A percentile compares a stretch with the other conserved stretches of the same genome.
phyloP scores from a whole-genome alignment of 2,329 filamentous ascomycete genomes.

The Xylariales sp. region DNA sequence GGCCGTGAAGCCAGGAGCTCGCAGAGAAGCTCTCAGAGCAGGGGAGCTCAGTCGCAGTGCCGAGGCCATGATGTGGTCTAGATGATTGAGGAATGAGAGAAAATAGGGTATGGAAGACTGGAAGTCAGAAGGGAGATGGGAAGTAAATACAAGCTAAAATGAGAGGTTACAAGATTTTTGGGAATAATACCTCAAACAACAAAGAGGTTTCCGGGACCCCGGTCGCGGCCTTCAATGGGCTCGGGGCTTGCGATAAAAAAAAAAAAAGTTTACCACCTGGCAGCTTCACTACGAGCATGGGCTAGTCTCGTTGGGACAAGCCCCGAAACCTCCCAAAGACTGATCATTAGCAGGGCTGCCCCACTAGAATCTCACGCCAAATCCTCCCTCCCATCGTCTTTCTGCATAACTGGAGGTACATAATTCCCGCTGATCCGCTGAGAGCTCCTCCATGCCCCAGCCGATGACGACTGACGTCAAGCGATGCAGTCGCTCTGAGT shows the following conservation, averaged over 20 bases:
- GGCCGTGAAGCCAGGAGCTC: constrained; percentile 62
- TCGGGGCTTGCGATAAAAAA: too few species aligned
- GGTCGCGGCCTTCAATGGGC: too few species aligned
- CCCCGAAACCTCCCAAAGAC: too few species aligned
- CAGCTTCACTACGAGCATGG: constrained; percentile 4
- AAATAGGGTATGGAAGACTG: constrained; percentile 3
- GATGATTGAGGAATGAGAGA: constrained; percentile 3
- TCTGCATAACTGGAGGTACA: too few species aligned
- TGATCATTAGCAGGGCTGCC: too few species aligned
- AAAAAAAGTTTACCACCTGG: constrained; percentile 4
- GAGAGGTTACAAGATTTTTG: constrained; percentile 4
- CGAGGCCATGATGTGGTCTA: constrained; percentile 66
- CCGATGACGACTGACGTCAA: too few species aligned
- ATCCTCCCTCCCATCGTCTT: too few species aligned
- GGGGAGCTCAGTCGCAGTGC: constrained; percentile 76
- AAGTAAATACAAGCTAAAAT: constrained; percentile 7
- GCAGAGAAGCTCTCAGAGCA: constrained; percentile 73
- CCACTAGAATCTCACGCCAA: too few species aligned
- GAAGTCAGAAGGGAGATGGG: constrained; percentile 15
- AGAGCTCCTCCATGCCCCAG: too few species aligned
- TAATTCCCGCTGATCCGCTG: too few species aligned
- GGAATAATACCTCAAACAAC: constrained; percentile 4
- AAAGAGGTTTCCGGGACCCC: too few species aligned
- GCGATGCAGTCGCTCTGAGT: too few species aligned
- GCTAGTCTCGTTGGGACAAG: background rate